These are phyloP conservation scores for Martensiomyces pterosporus DNA, from an alignment of 192 early-diverging fungal genomes.

Conservation along the genomic window DNA sequence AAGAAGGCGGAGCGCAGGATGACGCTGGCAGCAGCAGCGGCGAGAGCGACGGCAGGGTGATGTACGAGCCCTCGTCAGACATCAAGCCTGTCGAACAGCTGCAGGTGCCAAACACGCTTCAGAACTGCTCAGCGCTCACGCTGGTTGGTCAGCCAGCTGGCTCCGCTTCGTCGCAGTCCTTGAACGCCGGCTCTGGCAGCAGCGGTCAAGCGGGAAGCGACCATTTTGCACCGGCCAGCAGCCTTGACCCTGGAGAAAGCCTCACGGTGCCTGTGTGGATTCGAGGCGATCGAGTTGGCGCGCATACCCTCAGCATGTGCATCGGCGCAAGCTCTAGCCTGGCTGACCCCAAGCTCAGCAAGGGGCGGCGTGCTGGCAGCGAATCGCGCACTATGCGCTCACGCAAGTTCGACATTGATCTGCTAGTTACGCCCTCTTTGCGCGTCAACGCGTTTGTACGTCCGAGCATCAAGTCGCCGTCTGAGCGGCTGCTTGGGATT, in stretches of 20 bases:
- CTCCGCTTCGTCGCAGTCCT: too few species aligned
- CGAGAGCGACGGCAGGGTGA: conserved; percentile 1
- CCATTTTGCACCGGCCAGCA: conserved; percentile 13
- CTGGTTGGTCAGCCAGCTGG: conserved; percentile 11
- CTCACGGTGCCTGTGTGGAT: conserved; percentile 82
- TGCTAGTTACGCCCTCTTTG: conserved; percentile 78
- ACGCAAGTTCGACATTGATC: conserved; percentile 30
- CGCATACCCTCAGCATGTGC: conserved; percentile 53
- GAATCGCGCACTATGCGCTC: conserved; percentile 24
- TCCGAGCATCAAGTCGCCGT: conserved; percentile 66
- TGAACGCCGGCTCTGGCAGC: neutral
- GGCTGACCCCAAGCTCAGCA: neutral
- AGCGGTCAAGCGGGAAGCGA: conserved; percentile 3
- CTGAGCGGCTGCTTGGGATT: conserved; percentile 88
- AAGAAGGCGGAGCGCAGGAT: too few species aligned
- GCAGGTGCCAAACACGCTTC: conserved; percentile 24
- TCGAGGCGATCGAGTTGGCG: conserved; percentile 86
- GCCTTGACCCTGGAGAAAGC: conserved; percentile 64
- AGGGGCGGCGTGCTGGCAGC: neutral
- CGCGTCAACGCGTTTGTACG: conserved; percentile 93
- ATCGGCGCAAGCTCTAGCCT: conserved; percentile 24
- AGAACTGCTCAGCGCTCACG: conserved; percentile 28
- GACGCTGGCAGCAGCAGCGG: too few species aligned
- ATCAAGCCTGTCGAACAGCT: conserved; percentile 8
- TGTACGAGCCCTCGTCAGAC: conserved; percentile 10